Conservation (phyloP, 2,329 filamentous ascomycete species). For the Eurotiales sp. region DNA sequence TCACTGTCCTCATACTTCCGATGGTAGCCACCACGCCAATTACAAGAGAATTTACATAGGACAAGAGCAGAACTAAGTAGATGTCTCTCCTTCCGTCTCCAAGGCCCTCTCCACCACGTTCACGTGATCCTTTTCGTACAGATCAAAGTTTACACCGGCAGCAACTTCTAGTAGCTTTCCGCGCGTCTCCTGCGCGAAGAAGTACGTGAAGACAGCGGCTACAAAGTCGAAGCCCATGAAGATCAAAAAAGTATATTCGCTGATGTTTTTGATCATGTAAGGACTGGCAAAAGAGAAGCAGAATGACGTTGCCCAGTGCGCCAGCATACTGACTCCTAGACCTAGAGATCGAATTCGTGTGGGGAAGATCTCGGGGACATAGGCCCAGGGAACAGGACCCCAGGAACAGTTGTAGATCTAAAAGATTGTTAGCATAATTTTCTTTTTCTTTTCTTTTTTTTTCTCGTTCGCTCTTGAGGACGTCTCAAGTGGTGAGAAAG, state of each 20-base stretch:
- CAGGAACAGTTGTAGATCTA: conserved; percentile 29
- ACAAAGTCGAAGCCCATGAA: conserved; percentile 39
- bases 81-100: not conserved
- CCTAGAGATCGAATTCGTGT: conserved; percentile 28
- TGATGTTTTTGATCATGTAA: conserved; percentile 41
- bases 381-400: conserved; percentile 28
- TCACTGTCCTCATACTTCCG: no score
- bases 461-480: no score
- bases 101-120: not conserved
- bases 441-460: no score
- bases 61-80: not conserved
- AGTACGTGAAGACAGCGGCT: conserved; percentile 49
- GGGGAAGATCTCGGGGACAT: conserved; percentile 15
- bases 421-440: not conserved
- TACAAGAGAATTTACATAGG: no score
- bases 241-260: conserved; percentile 44
- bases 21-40: no score
- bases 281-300: conserved; percentile 30
- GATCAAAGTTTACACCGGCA: conserved; percentile 21
- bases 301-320: conserved; percentile 31
- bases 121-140: conserved; percentile 11
- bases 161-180: conserved; percentile 47
- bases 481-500: no score
- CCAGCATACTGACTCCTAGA: conserved; percentile 27
- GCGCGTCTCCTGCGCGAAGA: conserved; percentile 52